Base-by-base conservation (phyloP, 169 alveolate species). In the Fabrea salina region DNA sequence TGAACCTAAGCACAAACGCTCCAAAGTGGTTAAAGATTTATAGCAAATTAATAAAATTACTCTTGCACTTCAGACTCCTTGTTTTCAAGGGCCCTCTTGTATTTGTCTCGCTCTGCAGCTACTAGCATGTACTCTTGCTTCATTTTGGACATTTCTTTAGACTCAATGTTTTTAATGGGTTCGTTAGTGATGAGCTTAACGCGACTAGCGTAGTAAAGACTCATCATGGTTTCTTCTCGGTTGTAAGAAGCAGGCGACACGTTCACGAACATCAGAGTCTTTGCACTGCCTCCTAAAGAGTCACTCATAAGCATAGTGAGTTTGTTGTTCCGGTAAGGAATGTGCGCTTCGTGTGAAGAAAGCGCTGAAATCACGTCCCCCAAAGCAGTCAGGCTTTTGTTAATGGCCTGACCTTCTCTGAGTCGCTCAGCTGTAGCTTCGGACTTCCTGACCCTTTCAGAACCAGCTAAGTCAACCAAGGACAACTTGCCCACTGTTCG, bases 391-490 rank as follows among this genome's bases (percentile, higher is more conserved):
- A 96, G 82, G 61, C 94, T 82, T 81, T 88, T 89, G 82, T 96
- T 96, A 49, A 96, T 96, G 44, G 90, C 66, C 67, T 86, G 84
- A 37, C 96, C 92, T 79, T 96, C 98, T 74, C 90, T 89, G 66
- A 88, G 72, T 75, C 89, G 82, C 47, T 91, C 94, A 4, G 96
- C 97, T 4, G 93, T 90, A 27, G 93, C 96, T 49, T 91, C 91
- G 27, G 94, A 68, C 72, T 90, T 88, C 57, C 91, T 86, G 19
- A 93, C 81, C 64, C 96, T 90, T 67, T 96, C 98, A 64, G 95
- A 85, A 40, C 98, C 98, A 30, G 97, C 98, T 50, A 95, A 80
- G 72, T 95, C 98, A 8, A 94, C 94, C 25, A 89, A 78, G 70
- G 87, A 85, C 64, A 93, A 57, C 39, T 88, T 89, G 6, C 97